Conservation (phyloP, 2,329 filamentous ascomycete species). For the Trichoderma atrobrunneum region DNA sequence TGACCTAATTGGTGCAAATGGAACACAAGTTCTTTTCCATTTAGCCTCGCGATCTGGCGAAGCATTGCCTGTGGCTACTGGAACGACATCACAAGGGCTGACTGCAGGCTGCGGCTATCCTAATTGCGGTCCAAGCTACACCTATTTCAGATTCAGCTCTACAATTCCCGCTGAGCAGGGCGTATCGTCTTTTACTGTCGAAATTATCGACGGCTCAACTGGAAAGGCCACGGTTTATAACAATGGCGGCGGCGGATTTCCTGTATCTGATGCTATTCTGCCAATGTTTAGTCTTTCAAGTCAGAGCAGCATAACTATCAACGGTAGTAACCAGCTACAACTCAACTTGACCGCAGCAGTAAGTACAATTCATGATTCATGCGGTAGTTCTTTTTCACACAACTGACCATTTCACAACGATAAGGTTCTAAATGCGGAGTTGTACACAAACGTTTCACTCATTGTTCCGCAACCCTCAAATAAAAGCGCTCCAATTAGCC, state of each 20-base stretch:
- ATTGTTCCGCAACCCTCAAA: background rate
- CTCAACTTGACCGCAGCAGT: background rate
- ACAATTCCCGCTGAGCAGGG: background rate
- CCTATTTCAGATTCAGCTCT: background rate
- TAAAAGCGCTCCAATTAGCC: background rate
- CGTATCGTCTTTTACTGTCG: slow-evolving; percentile 1
- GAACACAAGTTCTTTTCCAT: background rate
- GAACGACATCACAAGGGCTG: background rate
- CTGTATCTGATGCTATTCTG: background rate
- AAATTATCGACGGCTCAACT: background rate
- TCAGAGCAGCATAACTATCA: background rate
- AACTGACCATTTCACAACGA: background rate
- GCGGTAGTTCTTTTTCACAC: background rate
- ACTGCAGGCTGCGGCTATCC: background rate
- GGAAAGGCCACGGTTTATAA: background rate
- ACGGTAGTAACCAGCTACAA: background rate
- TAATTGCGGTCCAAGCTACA: background rate
- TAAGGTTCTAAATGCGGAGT: background rate
- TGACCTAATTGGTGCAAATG: background rate
- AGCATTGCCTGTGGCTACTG: background rate
- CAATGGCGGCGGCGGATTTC: background rate
- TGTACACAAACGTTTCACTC: background rate
- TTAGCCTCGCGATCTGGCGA: background rate
- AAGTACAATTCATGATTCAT: background rate
- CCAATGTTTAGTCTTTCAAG: background rate